Conservation (phyloP, 2,329 filamentous ascomycete genomes). For the Aureobasidium sp. region DNA sequence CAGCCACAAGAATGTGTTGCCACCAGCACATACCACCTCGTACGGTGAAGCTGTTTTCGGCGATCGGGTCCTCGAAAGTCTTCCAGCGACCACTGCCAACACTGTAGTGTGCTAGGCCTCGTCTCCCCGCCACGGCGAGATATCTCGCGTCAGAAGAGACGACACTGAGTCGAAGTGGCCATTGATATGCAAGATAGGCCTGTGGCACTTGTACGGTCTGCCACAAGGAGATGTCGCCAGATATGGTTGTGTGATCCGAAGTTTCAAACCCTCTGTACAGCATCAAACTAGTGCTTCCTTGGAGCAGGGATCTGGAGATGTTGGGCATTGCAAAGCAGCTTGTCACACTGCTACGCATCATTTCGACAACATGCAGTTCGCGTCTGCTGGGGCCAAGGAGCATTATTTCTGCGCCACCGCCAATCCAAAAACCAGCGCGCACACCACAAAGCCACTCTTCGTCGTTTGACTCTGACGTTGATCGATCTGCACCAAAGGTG, state of each 20-base stretch:
- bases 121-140: constrained; percentile 86
- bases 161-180: constrained; percentile 81
- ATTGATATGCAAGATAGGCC: constrained; percentile 79
- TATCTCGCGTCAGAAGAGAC: constrained; percentile 90
- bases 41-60: constrained; percentile 86
- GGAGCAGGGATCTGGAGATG: constrained; percentile 76
- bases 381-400: constrained; percentile 45
- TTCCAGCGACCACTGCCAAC: constrained; percentile 93
- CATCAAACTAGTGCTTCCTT: constrained; percentile 81
- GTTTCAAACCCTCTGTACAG: constrained; percentile 90
- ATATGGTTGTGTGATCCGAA: constrained; percentile 82
- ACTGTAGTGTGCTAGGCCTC: constrained; percentile 91
- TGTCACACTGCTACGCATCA: constrained; percentile 86
- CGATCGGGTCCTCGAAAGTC: constrained; percentile 70
- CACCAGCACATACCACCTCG: constrained; percentile 98
- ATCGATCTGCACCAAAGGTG: constrained; percentile 65
- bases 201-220: constrained; percentile 81
- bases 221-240: constrained; percentile 89
- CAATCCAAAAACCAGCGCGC: constrained; percentile 72
- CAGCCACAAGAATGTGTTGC: constrained; percentile 86
- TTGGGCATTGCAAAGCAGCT: constrained; percentile 90
- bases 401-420: constrained; percentile 77
- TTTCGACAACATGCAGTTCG: constrained; percentile 51
- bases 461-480: constrained; percentile 55
- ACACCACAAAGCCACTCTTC: constrained; percentile 83